Evolutionary conservation across 164 flowering plant species (phyloP), one percentile per base, ranked within the genome.

Genomic region (Dillenia turbinata): DNA sequence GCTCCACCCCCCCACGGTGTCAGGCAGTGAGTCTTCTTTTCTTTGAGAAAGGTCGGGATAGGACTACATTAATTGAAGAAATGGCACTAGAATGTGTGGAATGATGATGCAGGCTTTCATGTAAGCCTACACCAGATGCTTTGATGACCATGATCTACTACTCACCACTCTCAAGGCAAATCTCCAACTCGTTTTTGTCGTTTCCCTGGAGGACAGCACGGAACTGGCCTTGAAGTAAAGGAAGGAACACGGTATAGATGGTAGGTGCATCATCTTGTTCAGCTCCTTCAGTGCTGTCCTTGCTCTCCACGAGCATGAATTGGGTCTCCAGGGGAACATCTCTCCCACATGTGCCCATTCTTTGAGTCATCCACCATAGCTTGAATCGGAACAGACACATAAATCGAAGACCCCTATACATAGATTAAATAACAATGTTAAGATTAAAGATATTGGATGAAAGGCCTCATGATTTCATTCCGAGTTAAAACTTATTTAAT

Each of bases 281-380:
- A 19, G 51, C 71, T 6, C 69, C 81, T 24, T 77, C 82, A 46
- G 72, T 60, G 4, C 57, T 63, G 33, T 76, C 86, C 71, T 87
- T 88, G 86, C 88, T 85, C 79, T 91, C 99, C 15, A 94, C 69
- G 6, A 94, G 85, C 96, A 94, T 75, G 79, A 89, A 94, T 60
- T 94, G 99, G 26, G 99, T 94, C 78, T 94, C 99, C 56, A 89
- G 49, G 8, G 99, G 99, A 62, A 94, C 70, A 22, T 94, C 97
- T 49, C 77, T 80, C 44, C 97, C 99, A 65, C 83, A 83, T 3
- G 60, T 85, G 9, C 99, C 99, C 96, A 91, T 94, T 71, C 95
- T 88, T 59, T 94, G 97, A 14, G 97, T 91, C 99, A 94, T 94
- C 99, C 99, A 94, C 99, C 97, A 94, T 53, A 94, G 72, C 70